These are phyloP conservation scores for Spathaspora girioi DNA, from an alignment of 805 yeast species.

Conservation along the genomic window DNA sequence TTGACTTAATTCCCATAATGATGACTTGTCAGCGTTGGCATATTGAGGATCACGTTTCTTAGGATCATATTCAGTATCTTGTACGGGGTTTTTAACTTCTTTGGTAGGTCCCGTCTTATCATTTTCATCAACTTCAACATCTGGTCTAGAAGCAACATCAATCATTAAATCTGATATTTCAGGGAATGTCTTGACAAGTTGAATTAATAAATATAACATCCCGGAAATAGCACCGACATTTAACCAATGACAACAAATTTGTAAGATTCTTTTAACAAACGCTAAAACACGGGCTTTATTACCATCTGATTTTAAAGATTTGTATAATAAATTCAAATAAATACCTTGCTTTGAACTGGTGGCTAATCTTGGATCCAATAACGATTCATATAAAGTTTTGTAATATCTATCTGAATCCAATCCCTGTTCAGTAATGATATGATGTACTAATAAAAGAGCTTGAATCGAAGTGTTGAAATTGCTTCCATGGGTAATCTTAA, in stretches of 20 bases:
- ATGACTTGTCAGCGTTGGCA: slow-evolving; percentile 79
- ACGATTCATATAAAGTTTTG: slow-evolving; percentile 84
- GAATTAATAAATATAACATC: slow-evolving; percentile 68
- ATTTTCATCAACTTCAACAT: slow-evolving; percentile 35
- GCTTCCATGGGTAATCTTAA: slow-evolving; percentile 87
- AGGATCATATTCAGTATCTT: slow-evolving; percentile 58
- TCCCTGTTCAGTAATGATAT: slow-evolving; percentile 62
- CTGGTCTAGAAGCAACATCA: slow-evolving; percentile 45
- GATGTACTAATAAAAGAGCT: slow-evolving; percentile 81
- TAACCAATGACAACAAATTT: slow-evolving; percentile 80
- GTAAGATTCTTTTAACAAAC: slow-evolving; percentile 85
- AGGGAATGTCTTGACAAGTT: slow-evolving; percentile 62
- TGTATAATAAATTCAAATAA: slow-evolving; percentile 80
- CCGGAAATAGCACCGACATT: slow-evolving; percentile 88
- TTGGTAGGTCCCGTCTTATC: slow-evolving; percentile 18
- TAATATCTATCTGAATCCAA: slow-evolving; percentile 67
- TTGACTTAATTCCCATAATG: slow-evolving; percentile 81
- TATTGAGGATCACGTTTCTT: slow-evolving; percentile 88
- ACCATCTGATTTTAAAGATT: slow-evolving; percentile 71
- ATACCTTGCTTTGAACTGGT: slow-evolving; percentile 91
- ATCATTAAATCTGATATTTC: slow-evolving; percentile 62
- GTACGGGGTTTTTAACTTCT: slow-evolving; percentile 1
- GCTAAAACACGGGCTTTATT: slow-evolving; percentile 70
- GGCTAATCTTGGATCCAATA: slow-evolving; percentile 78
- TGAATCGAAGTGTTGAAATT: slow-evolving; percentile 93